These are phyloP conservation scores for Pseudogymnoascus sp. DNA, from an alignment of 2,329 filamentous ascomycete species.

Conservation along the genomic window DNA sequence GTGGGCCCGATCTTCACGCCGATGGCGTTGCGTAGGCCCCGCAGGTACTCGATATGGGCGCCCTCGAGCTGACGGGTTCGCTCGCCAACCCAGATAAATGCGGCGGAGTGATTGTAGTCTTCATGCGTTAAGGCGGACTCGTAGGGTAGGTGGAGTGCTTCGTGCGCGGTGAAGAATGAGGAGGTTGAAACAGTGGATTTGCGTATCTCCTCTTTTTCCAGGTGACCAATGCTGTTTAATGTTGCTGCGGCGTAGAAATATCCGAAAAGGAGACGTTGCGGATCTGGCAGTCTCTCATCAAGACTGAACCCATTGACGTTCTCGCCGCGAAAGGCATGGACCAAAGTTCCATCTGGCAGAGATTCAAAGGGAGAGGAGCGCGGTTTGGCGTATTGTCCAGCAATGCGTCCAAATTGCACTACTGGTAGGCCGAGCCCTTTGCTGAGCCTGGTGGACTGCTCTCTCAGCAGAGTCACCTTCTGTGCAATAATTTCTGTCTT, in stretches of 20 bases:
- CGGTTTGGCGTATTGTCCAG: slow-evolving; percentile 19
- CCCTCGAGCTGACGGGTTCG: slow-evolving; percentile 18
- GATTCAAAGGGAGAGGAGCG: slow-evolving; percentile 9
- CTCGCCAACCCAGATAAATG: slow-evolving; percentile 18
- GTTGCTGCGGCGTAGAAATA: no score
- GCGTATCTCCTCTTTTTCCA: not conserved
- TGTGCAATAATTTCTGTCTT: slow-evolving; percentile 10
- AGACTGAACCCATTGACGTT: no score
- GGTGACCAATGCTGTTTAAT: slow-evolving; percentile 2
- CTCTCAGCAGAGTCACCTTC: slow-evolving; percentile 11
- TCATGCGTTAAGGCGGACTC: slow-evolving; percentile 15
- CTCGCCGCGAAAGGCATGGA: no score
- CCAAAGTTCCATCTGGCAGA: no score
- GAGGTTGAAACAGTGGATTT: not conserved
- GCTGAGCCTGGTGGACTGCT: slow-evolving; percentile 10
- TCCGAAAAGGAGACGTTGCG: no score
- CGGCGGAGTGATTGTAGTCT: slow-evolving; percentile 16
- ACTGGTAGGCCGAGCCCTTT: slow-evolving; percentile 9
- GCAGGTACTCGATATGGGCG: slow-evolving; percentile 18
- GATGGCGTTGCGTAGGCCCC: slow-evolving; percentile 17
- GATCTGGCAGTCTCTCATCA: no score
- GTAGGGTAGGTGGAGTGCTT: slow-evolving; percentile 17
- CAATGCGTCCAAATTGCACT: slow-evolving; percentile 15
- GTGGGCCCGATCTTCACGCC: slow-evolving; percentile 14
- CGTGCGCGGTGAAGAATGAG: slow-evolving; percentile 15